A percentile compares a stretch with the other conserved stretches of the same genome.
These are phyloP conservation scores for Stipa capillata DNA, from an alignment of 176 grass and related monocot species.

Conservation along the genomic window DNA sequence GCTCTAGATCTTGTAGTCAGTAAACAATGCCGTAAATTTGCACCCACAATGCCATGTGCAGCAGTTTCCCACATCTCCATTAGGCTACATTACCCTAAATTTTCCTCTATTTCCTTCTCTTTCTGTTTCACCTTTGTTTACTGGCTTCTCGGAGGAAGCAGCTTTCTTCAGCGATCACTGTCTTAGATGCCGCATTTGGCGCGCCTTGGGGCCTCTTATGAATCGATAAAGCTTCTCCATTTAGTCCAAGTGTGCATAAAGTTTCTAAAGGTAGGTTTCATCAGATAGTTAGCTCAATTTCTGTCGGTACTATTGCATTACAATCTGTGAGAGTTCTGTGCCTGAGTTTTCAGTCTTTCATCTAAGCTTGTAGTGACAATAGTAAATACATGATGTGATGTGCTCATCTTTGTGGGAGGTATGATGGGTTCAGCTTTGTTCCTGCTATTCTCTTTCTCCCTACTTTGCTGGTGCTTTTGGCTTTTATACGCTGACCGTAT, in stretches of 20 bases:
- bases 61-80: slow-evolving; percentile 21
- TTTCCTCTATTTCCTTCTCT: background rate
- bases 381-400: slow-evolving; percentile 18
- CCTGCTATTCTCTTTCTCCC: slow-evolving; percentile 19
- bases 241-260: background rate
- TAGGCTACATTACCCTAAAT: background rate
- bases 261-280: slow-evolving; percentile 5
- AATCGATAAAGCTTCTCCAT: slow-evolving; percentile 8
- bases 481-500: slow-evolving; percentile 42
- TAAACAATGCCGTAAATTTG: slow-evolving; percentile 42
- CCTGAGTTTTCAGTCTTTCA: background rate
- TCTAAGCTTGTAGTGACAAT: slow-evolving; percentile 2
- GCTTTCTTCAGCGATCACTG: background rate
- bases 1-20: slow-evolving; percentile 41
- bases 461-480: slow-evolving; percentile 37
- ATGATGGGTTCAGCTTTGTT: slow-evolving; percentile 38
- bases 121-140: background rate
- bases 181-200: background rate
- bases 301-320: background rate
- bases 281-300: background rate
- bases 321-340: background rate
- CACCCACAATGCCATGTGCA: slow-evolving; percentile 22
- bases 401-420: slow-evolving; percentile 21
- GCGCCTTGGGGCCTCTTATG: background rate
- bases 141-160: background rate